These are phyloP conservation scores for Aquilaria malaccensis DNA, from an alignment of 345 rosid species.

Conservation along the genomic window DNA sequence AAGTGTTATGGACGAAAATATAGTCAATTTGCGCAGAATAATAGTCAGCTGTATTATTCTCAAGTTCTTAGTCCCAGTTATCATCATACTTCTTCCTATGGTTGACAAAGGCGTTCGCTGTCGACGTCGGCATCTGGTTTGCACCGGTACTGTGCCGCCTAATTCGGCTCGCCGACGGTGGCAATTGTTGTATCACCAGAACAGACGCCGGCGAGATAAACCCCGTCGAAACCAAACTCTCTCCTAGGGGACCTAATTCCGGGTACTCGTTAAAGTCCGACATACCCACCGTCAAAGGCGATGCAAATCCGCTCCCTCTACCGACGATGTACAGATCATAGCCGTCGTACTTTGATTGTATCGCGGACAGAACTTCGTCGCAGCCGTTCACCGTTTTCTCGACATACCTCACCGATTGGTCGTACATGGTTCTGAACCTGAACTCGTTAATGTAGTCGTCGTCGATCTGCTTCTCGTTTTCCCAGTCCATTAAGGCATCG, in stretches of 20 bases:
- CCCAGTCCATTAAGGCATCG: neutral
- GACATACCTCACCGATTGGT: conserved; percentile 15
- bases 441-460: conserved; percentile 30
- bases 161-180: neutral
- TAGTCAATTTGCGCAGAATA: too few relatives aligned
- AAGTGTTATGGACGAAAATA: too few relatives aligned
- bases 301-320: conserved; percentile 10
- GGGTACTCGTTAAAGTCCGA: conserved; percentile 24
- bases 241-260: conserved; percentile 29
- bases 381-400: conserved; percentile 20
- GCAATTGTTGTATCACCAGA: conserved; percentile 27
- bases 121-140: neutral
- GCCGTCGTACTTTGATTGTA: conserved; percentile 5
- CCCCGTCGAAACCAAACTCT: conserved; percentile 18
- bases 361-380: conserved; percentile 11
- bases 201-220: conserved; percentile 20
- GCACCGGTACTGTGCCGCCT: neutral
- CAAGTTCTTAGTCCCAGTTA: neutral
- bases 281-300: conserved; percentile 20
- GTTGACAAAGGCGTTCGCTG: conserved; percentile 3
- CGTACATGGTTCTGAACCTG: conserved; percentile 24
- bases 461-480: conserved; percentile 25
- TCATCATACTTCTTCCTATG: conserved; percentile 7
- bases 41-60: too few relatives aligned
- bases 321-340: conserved; percentile 37